phyloP scores from a whole-genome alignment of 371 early-diverging fungal genomes.

The Saksenaea vasiformis region DNA sequence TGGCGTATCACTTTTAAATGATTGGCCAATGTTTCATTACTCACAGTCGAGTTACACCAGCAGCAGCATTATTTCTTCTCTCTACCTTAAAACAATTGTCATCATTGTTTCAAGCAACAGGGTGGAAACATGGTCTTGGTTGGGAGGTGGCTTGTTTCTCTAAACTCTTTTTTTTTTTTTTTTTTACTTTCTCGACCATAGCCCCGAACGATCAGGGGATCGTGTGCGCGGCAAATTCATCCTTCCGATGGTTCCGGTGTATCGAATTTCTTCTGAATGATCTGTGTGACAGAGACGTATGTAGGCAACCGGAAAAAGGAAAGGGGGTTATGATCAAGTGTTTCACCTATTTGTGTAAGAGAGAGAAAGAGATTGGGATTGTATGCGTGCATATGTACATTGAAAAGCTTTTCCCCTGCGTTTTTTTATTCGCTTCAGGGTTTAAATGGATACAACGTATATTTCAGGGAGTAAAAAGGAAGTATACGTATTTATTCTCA shows the following conservation, averaged over 20 bases:
- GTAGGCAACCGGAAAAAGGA: background rate
- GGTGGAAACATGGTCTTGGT: background rate
- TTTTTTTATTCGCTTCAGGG: background rate
- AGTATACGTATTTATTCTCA: too few relatives aligned
- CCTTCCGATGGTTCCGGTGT: background rate
- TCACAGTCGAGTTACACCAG: background rate
- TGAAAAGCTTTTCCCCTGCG: background rate
- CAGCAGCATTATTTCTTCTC: background rate
- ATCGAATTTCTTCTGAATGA: slow-evolving; percentile 2
- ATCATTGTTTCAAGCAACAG: background rate
- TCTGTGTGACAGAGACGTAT: background rate
- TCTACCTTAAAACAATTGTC: background rate
- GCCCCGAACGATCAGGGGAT: background rate
- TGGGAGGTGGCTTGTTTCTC: background rate
- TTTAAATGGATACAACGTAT: background rate
- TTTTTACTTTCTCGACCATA: background rate
- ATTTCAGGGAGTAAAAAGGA: background rate
- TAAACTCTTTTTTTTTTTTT: background rate
- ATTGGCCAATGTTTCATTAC: background rate
- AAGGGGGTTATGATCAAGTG: background rate
- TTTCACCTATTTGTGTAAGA: background rate
- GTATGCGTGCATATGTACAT: background rate
- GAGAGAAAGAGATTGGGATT: background rate
- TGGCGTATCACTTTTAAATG: background rate
- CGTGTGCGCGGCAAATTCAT: background rate